Base-by-base conservation (phyloP, 257 asterid genomes). In the Primulina huaijiensis region DNA sequence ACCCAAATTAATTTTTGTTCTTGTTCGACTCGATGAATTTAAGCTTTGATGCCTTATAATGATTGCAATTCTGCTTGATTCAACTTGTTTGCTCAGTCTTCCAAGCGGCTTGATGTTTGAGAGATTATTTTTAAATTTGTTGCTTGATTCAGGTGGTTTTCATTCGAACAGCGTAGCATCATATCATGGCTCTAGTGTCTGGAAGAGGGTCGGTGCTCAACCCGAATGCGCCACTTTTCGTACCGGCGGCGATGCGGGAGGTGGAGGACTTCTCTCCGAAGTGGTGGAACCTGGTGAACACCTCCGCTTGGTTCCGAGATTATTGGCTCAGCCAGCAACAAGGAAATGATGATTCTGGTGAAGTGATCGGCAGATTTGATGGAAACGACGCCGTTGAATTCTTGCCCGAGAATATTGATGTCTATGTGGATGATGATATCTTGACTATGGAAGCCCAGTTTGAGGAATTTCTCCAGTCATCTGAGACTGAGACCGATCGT, bases 181-280 rank as follows among this genome's bases (percentile, higher is more conserved):
- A 92, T 92, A 64, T 56, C 62, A 92, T 92, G 98, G 89, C 97
- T 64, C 62, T 92, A 56, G 96, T 90, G 17, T 85, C 96, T 35
- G 92, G 96, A 38, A 77, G 87, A 76, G 79, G 95, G 70, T 92
- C 97, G 7, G 65, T 83, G 21, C 82, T 90, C 76, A 90, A 90
- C 76, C 98, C 98, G 3, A 84, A 92, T 65, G 98, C 98, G 0
- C 95, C 98, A 0, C 76, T 83, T 73, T 92, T 81, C 52, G 76
- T 92, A 57, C 98, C 98, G 21, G 87, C 96, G 5, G 88, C 83
- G 2, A 76, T 92, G 85, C 87, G 90, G 73, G 88, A 83, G 67
- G 98, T 92, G 72, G 98, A 88, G 85, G 98, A 92, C 59, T 92
- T 88, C 82, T 92, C 98, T 7, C 95, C 95, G 1, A 93, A 90